phyloP scores from a whole-genome alignment of 2,329 filamentous ascomycete genomes.

The Fusarium chlamydosporum region DNA sequence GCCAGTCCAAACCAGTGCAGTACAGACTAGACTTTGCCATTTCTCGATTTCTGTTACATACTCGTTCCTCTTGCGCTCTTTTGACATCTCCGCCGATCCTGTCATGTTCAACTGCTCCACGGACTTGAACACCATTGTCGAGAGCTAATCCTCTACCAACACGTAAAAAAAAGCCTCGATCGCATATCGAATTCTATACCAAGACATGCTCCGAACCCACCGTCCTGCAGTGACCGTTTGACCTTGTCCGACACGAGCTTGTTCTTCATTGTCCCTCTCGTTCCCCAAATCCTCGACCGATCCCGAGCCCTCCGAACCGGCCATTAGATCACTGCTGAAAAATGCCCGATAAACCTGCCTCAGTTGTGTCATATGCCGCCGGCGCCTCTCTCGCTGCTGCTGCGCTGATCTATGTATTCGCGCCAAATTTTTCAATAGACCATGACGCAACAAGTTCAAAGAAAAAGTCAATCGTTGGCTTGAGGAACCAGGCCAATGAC shows the following conservation, averaged over 20 bases:
- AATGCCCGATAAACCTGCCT: conserved; percentile 58
- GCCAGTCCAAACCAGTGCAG: neutral
- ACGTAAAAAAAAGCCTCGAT: conserved; percentile 14
- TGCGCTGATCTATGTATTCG: conserved; percentile 96
- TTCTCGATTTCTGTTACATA: conserved; percentile 35
- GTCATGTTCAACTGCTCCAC: conserved; percentile 20
- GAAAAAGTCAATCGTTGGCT: conserved; percentile 89
- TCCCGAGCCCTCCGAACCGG: conserved; percentile 44
- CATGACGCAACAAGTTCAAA: conserved; percentile 76
- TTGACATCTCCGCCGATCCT: conserved; percentile 10
- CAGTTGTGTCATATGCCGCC: conserved; percentile 86
- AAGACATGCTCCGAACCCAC: conserved; percentile 47
- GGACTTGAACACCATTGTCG: neutral
- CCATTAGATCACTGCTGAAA: conserved; percentile 35
- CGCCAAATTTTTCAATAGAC: conserved; percentile 96
- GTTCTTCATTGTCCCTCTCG: conserved; percentile 8
- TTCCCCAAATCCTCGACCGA: conserved; percentile 20
- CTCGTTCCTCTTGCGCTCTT: conserved; percentile 18
- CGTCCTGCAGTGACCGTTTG: conserved; percentile 42
- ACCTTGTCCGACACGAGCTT: conserved; percentile 47
- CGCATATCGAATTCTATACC: conserved; percentile 23
- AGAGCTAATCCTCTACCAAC: conserved; percentile 6
- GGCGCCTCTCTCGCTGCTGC: conserved; percentile 95
- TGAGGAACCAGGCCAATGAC: conserved; percentile 93
- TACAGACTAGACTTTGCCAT: conserved; percentile 21